Conservation (phyloP, 2,329 filamentous ascomycete genomes). For the Hypomyces perniciosus region DNA sequence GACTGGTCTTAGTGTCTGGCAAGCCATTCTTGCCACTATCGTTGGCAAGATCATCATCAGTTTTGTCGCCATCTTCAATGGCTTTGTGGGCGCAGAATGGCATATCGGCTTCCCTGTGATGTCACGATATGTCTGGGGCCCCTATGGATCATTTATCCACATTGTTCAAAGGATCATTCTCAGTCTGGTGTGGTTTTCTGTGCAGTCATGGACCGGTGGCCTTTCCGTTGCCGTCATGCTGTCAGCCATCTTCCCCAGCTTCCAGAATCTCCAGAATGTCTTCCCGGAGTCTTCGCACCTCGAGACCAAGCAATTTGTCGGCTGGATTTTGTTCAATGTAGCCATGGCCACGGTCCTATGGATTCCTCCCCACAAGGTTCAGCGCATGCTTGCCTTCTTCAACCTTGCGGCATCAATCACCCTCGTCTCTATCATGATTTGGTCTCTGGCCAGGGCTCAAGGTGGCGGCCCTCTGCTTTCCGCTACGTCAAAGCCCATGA, state of each 20-base stretch:
- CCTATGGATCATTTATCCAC: slow-evolving; percentile 34
- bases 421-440: not conserved
- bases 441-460: not conserved
- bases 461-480: not conserved
- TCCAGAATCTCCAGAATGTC: slow-evolving; percentile 19
- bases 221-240: slow-evolving; percentile 18
- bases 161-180: slow-evolving; percentile 36
- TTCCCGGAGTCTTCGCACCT: slow-evolving; percentile 20
- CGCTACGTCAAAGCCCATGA: not conserved
- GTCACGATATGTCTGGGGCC: slow-evolving; percentile 34
- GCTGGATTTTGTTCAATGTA: slow-evolving; percentile 21
- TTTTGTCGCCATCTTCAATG: slow-evolving; percentile 9
- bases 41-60: slow-evolving; percentile 22
- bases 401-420: not conserved
- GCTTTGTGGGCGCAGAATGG: not conserved
- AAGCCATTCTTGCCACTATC: slow-evolving; percentile 30
- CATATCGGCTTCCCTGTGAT: slow-evolving; percentile 40
- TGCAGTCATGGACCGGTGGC: slow-evolving; percentile 28
- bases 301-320: slow-evolving; percentile 23
- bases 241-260: slow-evolving; percentile 22
- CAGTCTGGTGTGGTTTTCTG: slow-evolving; percentile 33
- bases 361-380: not conserved
- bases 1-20: slow-evolving; percentile 40
- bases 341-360: not conserved
- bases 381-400: not conserved